These are phyloP conservation scores for Colletotrichum scovillei DNA, from an alignment of 2,329 filamentous ascomycete genomes.

Conservation along the genomic window DNA sequence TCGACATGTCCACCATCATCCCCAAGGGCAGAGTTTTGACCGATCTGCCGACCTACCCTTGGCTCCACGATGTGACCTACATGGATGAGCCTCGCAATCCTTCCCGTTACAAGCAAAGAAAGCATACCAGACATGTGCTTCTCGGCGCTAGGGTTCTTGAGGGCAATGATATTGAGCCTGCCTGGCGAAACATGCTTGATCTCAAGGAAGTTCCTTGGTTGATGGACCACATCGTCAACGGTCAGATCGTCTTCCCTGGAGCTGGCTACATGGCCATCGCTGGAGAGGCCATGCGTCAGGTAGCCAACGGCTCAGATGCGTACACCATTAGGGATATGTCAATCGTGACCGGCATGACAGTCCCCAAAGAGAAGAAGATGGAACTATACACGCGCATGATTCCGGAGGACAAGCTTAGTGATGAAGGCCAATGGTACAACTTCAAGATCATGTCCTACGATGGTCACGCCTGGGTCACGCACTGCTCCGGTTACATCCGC, in stretches of 20 bases:
- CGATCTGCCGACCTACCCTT: conserved; percentile 21
- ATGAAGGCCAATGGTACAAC: conserved; percentile 43
- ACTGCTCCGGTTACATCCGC: conserved; percentile 38
- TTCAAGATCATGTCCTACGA: conserved; percentile 47
- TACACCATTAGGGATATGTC: conserved; percentile 46
- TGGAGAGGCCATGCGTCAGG: conserved; percentile 22
- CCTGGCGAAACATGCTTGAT: conserved; percentile 26
- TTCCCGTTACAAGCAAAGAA: conserved; percentile 12
- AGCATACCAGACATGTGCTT: conserved; percentile 10
- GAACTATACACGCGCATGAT: conserved; percentile 48
- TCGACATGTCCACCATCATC: conserved; percentile 48
- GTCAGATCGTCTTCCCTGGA: conserved; percentile 20
- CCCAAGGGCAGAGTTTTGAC: conserved; percentile 12
- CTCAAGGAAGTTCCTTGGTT: conserved; percentile 26
- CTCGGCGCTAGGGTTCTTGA: conserved; percentile 21
- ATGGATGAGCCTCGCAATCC: conserved; percentile 17
- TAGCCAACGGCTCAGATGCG: conserved; percentile 18
- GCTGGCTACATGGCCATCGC: conserved; percentile 26
- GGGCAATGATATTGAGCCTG: conserved; percentile 21
- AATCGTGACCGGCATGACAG: conserved; percentile 42
- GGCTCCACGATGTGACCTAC: conserved; percentile 19
- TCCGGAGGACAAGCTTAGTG: conserved; percentile 3
- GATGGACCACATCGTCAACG: conserved; percentile 28
- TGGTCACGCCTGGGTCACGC: conserved; percentile 42
- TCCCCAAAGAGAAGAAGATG: conserved; percentile 41